These are phyloP conservation scores for Aspergillus transmontanensis DNA, from an alignment of 2,329 filamentous ascomycete species.

Conservation along the genomic window DNA sequence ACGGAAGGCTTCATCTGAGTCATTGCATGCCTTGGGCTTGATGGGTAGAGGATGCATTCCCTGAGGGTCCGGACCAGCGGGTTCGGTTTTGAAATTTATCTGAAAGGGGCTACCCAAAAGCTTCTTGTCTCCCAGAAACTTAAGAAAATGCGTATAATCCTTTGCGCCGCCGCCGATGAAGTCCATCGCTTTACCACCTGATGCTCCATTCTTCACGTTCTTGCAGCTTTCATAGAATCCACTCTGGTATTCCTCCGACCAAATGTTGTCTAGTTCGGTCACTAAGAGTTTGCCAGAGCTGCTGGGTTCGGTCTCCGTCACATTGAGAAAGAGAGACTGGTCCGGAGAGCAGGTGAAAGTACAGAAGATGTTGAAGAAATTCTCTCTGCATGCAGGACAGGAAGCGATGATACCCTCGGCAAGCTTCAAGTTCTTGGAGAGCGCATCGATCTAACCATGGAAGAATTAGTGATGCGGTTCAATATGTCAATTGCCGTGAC, in stretches of 20 bases:
- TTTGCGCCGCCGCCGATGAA: slow-evolving; percentile 94
- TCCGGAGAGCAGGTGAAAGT: slow-evolving; percentile 98
- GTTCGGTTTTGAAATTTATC: slow-evolving; percentile 78
- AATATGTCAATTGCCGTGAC: not conserved
- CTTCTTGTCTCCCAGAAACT: slow-evolving; percentile 92
- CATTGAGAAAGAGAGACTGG: slow-evolving; percentile 92
- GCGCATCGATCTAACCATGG: slow-evolving; percentile 66
- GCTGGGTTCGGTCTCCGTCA: slow-evolving; percentile 69
- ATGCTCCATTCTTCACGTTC: slow-evolving; percentile 96
- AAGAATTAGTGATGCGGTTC: not conserved
- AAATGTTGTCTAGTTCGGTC: slow-evolving; percentile 85
- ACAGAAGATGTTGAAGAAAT: slow-evolving; percentile 98
- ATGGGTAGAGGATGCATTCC: slow-evolving; percentile 74
- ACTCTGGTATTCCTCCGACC: slow-evolving; percentile 79
- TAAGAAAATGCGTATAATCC: slow-evolving; percentile 82
- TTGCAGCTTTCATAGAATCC: slow-evolving; percentile 98
- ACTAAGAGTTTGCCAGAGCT: slow-evolving; percentile 65
- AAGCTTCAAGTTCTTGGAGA: slow-evolving; percentile 82
- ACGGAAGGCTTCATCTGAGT: slow-evolving; percentile 78
- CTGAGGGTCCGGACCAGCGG: slow-evolving; percentile 61
- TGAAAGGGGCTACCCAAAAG: slow-evolving; percentile 91
- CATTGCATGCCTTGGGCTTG: slow-evolving; percentile 83
- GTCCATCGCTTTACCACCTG: slow-evolving; percentile 90
- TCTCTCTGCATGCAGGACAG: slow-evolving; percentile 95
- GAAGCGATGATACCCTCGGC: slow-evolving; percentile 88